Base-by-base conservation (phyloP, 2,329 filamentous ascomycete genomes). In the Epichloe uncinata region DNA sequence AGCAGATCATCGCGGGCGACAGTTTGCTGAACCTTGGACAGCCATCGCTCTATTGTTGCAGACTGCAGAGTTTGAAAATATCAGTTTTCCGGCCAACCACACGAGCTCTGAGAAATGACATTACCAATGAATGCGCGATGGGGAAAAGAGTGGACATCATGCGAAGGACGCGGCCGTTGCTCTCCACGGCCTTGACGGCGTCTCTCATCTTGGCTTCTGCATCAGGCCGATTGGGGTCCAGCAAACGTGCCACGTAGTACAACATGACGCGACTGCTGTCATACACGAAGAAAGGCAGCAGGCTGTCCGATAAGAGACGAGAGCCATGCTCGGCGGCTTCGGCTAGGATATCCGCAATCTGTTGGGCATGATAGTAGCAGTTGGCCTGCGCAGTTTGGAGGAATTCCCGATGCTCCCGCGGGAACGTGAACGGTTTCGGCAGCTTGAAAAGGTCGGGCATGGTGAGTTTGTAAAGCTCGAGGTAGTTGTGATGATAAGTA, bases 201-300 rank as follows among this genome's bases (percentile, higher is more conserved):
- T 68, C 66, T 15, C 59, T 58, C 49, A 70, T 63, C 48, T 63
- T 65, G 6, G 59, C 58, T 33, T 64, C 58, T 8, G 66, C 66
- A 50, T 67, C 66, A 1, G 61, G 55, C 13, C 64, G 56, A 34
- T 53, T 61, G 1, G 66, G 61, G 30, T 69, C 68, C 5, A 72
- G 59, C 6, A 73, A 56, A 15, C 69, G 64, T 4, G 68, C 70
- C n/a, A 72, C 63, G 50, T 72, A 72, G 55, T 73, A 73, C 1
- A 73, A 56, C 67, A 73, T 72, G 37, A 72, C 67, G 4, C 71
- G 64, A 45, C 67, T 72, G 53, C 70, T 72, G 49, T 73, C 70
- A 54, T 72, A 73, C 2, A 69, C 65, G 51, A 73, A 73, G 15
- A 69, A 71, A 1, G 70, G 70, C 33, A 72, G 61, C 57, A 72